A percentile compares a stretch with the other conserved stretches of the same genome.
Evolutionary conservation across 257 asterid species (phyloP).

Genomic region (Cynanchum wilfordii): DNA sequence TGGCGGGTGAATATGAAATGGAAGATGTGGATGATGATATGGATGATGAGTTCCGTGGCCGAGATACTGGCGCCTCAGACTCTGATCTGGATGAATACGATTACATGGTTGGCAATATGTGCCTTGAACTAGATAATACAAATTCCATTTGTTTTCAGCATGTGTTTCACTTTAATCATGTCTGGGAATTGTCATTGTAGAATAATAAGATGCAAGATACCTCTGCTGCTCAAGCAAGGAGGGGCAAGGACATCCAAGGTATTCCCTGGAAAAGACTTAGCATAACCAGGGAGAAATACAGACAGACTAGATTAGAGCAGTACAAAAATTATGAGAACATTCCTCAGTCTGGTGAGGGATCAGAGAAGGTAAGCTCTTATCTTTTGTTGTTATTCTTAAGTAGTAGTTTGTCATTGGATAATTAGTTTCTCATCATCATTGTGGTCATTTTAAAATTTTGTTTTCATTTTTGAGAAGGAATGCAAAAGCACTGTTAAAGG

Average conservation of each 20-base stretch:
- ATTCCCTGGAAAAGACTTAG: conserved; percentile 92
- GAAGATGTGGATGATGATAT: conserved; percentile 70
- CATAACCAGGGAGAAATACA: conserved; percentile 72
- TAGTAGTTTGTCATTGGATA: background rate
- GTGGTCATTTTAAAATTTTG: background rate
- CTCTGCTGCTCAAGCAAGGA: conserved; percentile 84
- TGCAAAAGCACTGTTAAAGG: conserved; percentile 68
- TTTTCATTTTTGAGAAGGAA: conserved; percentile 34
- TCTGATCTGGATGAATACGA: conserved; percentile 80
- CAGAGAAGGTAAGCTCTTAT: conserved; percentile 50
- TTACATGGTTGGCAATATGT: conserved; percentile 48
- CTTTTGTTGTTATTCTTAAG: background rate
- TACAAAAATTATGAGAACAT: conserved; percentile 81
- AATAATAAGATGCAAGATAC: conserved; percentile 64
- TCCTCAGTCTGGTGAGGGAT: conserved; percentile 65
- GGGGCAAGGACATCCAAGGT: conserved; percentile 91
- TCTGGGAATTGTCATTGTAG: conserved; percentile 25
- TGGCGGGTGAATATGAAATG: conserved; percentile 84
- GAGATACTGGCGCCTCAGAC: conserved; percentile 62
- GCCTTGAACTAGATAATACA: background rate
- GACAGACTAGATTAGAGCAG: conserved; percentile 74
- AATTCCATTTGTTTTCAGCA: background rate
- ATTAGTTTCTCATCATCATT: background rate
- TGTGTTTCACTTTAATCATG: background rate
- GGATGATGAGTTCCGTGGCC: conserved; percentile 53